These are phyloP conservation scores for Musa balbisiana DNA, from an alignment of 202 grass and related monocot genomes.

Conservation along the genomic window DNA sequence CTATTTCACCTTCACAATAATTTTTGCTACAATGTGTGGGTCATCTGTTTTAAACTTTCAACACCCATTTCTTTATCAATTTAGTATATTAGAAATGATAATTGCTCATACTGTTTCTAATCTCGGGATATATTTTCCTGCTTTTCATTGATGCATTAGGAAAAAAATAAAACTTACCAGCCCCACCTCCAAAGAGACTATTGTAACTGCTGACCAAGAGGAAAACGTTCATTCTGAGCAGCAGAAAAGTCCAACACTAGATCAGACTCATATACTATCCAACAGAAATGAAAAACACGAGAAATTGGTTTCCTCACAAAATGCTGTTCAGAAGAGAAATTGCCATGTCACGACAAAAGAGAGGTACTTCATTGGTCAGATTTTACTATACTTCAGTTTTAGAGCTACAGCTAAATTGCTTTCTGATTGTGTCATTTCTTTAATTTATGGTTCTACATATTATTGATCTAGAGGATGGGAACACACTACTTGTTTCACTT, in stretches of 20 bases:
- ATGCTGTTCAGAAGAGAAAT: constrained; percentile 8
- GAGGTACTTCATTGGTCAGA: constrained; percentile 13
- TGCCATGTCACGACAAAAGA: constrained; percentile 10
- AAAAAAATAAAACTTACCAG: constrained; percentile 44
- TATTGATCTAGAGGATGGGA: neutral
- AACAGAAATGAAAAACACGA: constrained; percentile 15
- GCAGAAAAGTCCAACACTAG: neutral
- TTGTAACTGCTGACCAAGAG: constrained; percentile 19
- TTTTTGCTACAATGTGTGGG: too few species aligned
- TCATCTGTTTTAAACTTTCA: too few species aligned
- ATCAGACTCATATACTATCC: constrained; percentile 6
- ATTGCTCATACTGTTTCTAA: neutral
- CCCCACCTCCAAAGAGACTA: constrained; percentile 23
- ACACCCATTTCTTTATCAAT: neutral
- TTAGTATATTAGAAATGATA: neutral
- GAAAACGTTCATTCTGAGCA: constrained; percentile 7
- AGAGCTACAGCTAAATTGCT: neutral
- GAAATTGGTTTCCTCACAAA: constrained; percentile 16
- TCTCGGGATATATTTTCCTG: neutral
- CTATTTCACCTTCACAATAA: too few species aligned
- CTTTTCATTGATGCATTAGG: constrained; percentile 38
- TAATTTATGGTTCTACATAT: neutral
- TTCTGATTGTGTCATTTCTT: neutral
- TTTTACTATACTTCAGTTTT: neutral
- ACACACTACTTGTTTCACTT: neutral